Conservation (phyloP, 169 alveolate species). For the Eimeria tenella region DNA sequence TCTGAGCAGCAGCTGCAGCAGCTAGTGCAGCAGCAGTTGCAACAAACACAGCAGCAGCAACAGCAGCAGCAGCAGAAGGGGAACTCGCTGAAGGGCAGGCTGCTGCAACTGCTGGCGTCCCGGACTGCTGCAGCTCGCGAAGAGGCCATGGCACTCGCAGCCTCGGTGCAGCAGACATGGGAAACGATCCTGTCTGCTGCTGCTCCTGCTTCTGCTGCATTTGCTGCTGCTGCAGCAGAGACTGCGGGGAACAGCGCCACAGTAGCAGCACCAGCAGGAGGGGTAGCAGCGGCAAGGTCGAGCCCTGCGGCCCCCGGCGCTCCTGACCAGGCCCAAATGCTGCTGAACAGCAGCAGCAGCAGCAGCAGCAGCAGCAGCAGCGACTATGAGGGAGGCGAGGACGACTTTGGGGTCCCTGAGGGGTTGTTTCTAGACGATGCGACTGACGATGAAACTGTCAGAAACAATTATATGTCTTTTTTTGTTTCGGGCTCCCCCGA, state of each 20-base stretch:
- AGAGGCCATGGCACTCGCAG: constrained; percentile 33
- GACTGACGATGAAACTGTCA: neutral
- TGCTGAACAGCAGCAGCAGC: neutral
- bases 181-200: neutral
- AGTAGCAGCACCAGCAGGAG: constrained; percentile 12
- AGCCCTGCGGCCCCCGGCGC: no score
- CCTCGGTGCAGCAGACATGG: constrained; percentile 25
- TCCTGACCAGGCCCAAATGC: no score
- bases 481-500: neutral
- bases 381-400: neutral
- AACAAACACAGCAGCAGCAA: constrained; percentile 11
- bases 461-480: neutral
- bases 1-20: constrained; percentile 57
- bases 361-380: constrained; percentile 26
- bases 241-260: neutral
- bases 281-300: neutral
- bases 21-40: constrained; percentile 57
- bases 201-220: neutral
- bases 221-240: constrained; percentile 29
- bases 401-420: constrained; percentile 17
- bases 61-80: neutral
- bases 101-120: constrained; percentile 35
- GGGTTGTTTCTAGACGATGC: constrained; percentile 15
- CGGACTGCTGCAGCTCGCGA: constrained; percentile 22
- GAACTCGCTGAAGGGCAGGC: neutral